phyloP scores from a whole-genome alignment of 192 early-diverging fungal genomes.

The Backusella sp. region DNA sequence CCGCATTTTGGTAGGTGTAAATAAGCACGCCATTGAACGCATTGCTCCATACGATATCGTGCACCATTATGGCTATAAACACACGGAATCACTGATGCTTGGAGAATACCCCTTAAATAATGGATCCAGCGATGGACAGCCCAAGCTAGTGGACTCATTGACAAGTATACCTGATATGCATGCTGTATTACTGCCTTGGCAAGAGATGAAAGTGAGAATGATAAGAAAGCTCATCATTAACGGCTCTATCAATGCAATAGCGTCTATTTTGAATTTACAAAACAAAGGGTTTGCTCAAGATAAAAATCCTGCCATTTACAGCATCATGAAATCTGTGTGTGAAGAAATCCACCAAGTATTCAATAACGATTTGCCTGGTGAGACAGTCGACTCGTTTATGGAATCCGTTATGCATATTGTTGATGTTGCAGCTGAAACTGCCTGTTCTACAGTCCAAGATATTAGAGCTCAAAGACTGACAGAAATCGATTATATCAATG shows the following conservation, averaged over 20 bases:
- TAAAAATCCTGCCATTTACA: background rate
- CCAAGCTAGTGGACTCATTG: background rate
- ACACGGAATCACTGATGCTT: slow-evolving; percentile 3
- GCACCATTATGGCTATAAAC: slow-evolving; percentile 24
- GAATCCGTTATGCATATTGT: slow-evolving; percentile 42
- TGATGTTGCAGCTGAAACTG: slow-evolving; percentile 37
- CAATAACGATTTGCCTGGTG: slow-evolving; percentile 35
- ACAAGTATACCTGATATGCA: slow-evolving; percentile 26
- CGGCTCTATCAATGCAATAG: slow-evolving; percentile 64
- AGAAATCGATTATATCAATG: slow-evolving; percentile 65
- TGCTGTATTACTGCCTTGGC: slow-evolving; percentile 35
- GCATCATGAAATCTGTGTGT: slow-evolving; percentile 21
- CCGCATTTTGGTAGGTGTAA: slow-evolving; percentile 23
- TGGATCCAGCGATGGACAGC: background rate
- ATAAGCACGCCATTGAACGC: slow-evolving; percentile 27
- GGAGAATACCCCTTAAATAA: background rate
- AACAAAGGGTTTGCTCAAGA: slow-evolving; percentile 51
- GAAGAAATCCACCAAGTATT: slow-evolving; percentile 29
- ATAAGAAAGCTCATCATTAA: slow-evolving; percentile 64
- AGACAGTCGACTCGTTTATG: slow-evolving; percentile 37
- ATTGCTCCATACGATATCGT: slow-evolving; percentile 22
- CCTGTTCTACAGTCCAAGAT: slow-evolving; percentile 58
- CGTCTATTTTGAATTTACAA: slow-evolving; percentile 50
- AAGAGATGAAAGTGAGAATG: slow-evolving; percentile 44
- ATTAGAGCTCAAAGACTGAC: slow-evolving; percentile 38